Evolutionary conservation across 2,329 filamentous ascomycete genomes (phyloP), one percentile per base, ranked within the genome.

Genomic region (Aspergillus phoenicis): DNA sequence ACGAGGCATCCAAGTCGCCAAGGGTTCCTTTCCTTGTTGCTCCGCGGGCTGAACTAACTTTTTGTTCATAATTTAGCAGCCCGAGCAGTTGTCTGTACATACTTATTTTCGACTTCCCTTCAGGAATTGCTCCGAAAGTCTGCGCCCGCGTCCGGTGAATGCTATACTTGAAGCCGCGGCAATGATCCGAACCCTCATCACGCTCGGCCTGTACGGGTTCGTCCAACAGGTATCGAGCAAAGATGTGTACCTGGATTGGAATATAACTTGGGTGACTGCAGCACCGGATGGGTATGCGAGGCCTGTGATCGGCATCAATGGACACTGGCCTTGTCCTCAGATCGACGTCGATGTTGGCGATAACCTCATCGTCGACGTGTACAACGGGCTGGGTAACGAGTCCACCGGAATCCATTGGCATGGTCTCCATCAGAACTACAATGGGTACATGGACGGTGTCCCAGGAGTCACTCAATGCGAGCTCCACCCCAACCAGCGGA

Each of bases 381-480:
- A 76, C 61, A 79, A 79, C 39, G 65, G 66, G 4, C 67, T 79
- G 11, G 76, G 75, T 20, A 76, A 79, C 36, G 66, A 77, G 60
- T 72, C 72, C 3, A 75, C 74, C 7, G 72, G 68, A n/a, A 70
- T 81, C 26, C 78, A 81, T 61, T 93, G 89, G 71, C 90, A 93
- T 71, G 91, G 90, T 45, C 72, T 92, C 8, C 90, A 83, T 75
- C 85, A 87, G 81, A 88, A 88, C 64, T 86, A 85, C 22, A 87
- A 85, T 0, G 84, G 81, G 8, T 80, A 87, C 53, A 92, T 92
- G 88, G 91, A 94, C 73, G 91, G 91, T 0, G 83, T 87, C 0
- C 75, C 78, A 2, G 81, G 82, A 52, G 87, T 90, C 22, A 85
- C 87, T 0, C 90, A 93, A 71, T 93, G 90, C 65, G 73, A 83